A percentile compares a stretch with the other conserved stretches of the same genome.
Conservation (phyloP, 2,329 filamentous ascomycete genomes). For the Escovopsis weberi region DNA sequence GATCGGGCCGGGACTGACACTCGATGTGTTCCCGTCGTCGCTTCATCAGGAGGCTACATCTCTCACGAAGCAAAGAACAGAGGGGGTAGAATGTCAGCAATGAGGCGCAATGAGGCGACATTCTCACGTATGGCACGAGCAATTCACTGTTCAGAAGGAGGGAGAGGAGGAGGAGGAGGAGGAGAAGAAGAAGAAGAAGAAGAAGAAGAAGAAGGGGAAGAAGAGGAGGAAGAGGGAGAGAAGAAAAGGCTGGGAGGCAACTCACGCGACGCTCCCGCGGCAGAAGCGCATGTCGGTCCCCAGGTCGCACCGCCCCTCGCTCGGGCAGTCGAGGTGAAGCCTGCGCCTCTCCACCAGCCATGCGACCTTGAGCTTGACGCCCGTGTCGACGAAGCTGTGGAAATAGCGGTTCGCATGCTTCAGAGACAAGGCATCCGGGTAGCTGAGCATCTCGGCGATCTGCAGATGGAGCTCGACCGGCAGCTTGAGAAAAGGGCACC, state of each 20-base stretch:
- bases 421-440: slow-evolving; percentile 56
- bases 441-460: slow-evolving; percentile 45
- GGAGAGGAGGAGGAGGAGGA: too few relatives aligned
- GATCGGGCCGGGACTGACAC: slow-evolving; percentile 41
- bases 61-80: too few relatives aligned
- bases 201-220: too few relatives aligned
- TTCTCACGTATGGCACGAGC: too few relatives aligned
- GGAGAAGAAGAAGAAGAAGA: too few relatives aligned
- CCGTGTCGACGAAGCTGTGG: slow-evolving; percentile 49
- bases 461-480: slow-evolving; percentile 54
- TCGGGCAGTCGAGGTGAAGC: slow-evolving; percentile 51
- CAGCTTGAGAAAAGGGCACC: slow-evolving; percentile 28
- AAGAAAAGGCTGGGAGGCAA: slow-evolving; percentile 2
- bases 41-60: slow-evolving; percentile 39
- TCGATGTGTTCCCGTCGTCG: slow-evolving; percentile 44
- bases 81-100: too few relatives aligned
- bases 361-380: slow-evolving; percentile 48
- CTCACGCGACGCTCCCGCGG: slow-evolving; percentile 42
- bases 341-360: slow-evolving; percentile 53
- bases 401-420: slow-evolving; percentile 54
- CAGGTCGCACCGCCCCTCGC: slow-evolving; percentile 40
- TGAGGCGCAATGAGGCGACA: too few relatives aligned
- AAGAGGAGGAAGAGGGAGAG: background rate
- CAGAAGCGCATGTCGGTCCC: slow-evolving; percentile 47
- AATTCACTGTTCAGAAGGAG: too few relatives aligned